Percentiles rank a stretch among this genome's conserved stretches.
Conservation (phyloP, 768 basidiomycete species). For the Tricholoma sp. region DNA sequence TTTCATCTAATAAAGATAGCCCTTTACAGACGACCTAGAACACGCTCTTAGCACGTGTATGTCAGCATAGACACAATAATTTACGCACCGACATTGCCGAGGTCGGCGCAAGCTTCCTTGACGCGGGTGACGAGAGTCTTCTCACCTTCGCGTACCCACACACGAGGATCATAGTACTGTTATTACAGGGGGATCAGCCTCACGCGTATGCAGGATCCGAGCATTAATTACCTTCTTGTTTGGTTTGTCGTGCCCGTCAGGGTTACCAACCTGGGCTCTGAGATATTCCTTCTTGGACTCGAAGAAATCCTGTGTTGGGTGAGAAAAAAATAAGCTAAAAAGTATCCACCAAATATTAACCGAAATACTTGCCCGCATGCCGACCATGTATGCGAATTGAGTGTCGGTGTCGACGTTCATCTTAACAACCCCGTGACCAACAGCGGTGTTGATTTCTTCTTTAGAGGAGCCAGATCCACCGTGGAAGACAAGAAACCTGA, state of each 20-base stretch:
- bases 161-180: constrained; percentile 90
- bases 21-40: constrained; percentile 9
- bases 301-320: constrained; percentile 67
- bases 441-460: constrained; percentile 92
- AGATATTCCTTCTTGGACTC: constrained; percentile 84
- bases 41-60: not conserved
- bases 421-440: constrained; percentile 91
- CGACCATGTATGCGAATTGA: constrained; percentile 85
- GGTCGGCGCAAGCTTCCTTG: constrained; percentile 89
- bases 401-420: constrained; percentile 99
- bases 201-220: not conserved
- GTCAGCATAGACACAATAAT: not conserved
- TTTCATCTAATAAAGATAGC: not conserved
- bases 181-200: constrained; percentile 1
- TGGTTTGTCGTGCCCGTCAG: constrained; percentile 93
- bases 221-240: constrained; percentile 84
- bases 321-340: not conserved
- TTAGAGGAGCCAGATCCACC: constrained; percentile 97
- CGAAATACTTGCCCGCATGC: constrained; percentile 59
- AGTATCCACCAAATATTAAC: not conserved
- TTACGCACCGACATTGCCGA: constrained; percentile 52
- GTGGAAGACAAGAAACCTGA: constrained; percentile 97
- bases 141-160: constrained; percentile 98
- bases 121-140: constrained; percentile 86
- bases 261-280: constrained; percentile 90